These are phyloP conservation scores for Cytospora piceicola DNA, from an alignment of 2,329 filamentous ascomycete genomes.

Conservation along the genomic window DNA sequence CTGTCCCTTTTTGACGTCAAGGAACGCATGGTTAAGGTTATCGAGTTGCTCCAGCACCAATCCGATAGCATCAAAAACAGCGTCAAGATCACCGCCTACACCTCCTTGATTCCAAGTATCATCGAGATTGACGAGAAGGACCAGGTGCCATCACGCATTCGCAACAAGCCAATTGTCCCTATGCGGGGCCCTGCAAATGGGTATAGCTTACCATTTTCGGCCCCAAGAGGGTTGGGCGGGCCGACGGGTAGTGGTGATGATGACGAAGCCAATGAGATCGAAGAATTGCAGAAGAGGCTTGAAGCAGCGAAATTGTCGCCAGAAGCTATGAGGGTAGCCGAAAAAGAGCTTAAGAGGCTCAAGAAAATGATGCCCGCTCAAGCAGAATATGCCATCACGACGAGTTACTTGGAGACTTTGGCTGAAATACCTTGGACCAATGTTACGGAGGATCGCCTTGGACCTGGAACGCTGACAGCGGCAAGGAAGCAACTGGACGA, in stretches of 20 bases:
- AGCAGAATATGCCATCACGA: constrained; percentile 91
- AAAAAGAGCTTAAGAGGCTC: constrained; percentile 83
- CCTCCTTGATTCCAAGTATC: constrained; percentile 63
- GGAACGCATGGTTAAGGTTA: constrained; percentile 77
- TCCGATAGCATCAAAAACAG: constrained; percentile 83
- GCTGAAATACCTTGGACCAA: constrained; percentile 92
- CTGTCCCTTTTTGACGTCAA: constrained; percentile 80
- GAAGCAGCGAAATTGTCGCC: constrained; percentile 78
- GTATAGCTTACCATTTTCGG: constrained; percentile 37
- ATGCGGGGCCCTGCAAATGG: constrained; percentile 34
- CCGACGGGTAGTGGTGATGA: constrained; percentile 63
- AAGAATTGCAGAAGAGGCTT: constrained; percentile 87
- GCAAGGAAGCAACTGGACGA: constrained; percentile 91
- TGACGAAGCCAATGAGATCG: constrained; percentile 85
- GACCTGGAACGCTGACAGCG: constrained; percentile 74
- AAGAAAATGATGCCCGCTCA: constrained; percentile 96
- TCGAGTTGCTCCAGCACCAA: constrained; percentile 82
- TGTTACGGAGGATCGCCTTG: constrained; percentile 82
- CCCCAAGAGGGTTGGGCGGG: constrained; percentile 37
- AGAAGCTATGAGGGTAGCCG: constrained; percentile 88
- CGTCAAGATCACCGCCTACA: constrained; percentile 81
- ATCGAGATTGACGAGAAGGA: constrained; percentile 60
- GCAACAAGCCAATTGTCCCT: constrained; percentile 38
- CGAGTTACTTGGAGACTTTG: constrained; percentile 92
- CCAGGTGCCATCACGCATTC: constrained; percentile 49